Percentiles rank a stretch among this genome's conserved stretches.
These are phyloP conservation scores for Naegleria lovaniensis DNA, from an alignment of 208 protist genomes.

Conservation along the genomic window DNA sequence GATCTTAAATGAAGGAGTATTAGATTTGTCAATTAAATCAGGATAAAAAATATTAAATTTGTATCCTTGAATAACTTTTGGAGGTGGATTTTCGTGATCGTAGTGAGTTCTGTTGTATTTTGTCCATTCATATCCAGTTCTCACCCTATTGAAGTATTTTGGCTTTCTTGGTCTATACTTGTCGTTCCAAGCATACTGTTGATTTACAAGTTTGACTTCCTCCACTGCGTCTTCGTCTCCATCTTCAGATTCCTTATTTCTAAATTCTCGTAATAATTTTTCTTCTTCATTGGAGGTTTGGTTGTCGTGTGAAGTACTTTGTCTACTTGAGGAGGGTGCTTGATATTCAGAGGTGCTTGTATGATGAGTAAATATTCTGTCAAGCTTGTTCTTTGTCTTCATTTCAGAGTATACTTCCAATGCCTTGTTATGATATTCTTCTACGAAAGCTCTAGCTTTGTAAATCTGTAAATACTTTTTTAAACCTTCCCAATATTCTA, in stretches of 20 bases:
- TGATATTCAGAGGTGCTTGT: neutral
- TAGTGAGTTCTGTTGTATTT: conserved; percentile 99
- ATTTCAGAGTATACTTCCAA: conserved; percentile 13
- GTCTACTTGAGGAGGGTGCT: neutral
- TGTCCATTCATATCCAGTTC: conserved; percentile 94
- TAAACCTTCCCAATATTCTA: conserved; percentile 38
- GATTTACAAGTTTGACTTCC: conserved; percentile 16
- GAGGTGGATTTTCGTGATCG: conserved; percentile 95
- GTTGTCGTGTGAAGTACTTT: neutral
- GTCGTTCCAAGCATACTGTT: conserved; percentile 57
- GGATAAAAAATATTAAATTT: conserved; percentile 99
- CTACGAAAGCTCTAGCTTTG: conserved; percentile 47
- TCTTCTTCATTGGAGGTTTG: neutral
- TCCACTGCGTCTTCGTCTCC: conserved; percentile 30
- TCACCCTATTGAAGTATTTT: conserved; percentile 95
- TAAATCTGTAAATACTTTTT: conserved; percentile 50
- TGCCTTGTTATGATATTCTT: conserved; percentile 42
- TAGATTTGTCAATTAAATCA: conserved; percentile 86
- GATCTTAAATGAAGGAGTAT: conserved; percentile 78
- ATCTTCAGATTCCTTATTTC: neutral
- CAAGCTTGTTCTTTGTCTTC: neutral
- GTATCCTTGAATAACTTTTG: conserved; percentile 96
- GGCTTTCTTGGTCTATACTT: conserved; percentile 92
- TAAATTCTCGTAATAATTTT: neutral
- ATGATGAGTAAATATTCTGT: neutral